Evolutionary conservation across 306 rosid species (phyloP), one percentile per base, ranked within the genome.

Genomic region (Cyamopsis tetragonoloba): DNA sequence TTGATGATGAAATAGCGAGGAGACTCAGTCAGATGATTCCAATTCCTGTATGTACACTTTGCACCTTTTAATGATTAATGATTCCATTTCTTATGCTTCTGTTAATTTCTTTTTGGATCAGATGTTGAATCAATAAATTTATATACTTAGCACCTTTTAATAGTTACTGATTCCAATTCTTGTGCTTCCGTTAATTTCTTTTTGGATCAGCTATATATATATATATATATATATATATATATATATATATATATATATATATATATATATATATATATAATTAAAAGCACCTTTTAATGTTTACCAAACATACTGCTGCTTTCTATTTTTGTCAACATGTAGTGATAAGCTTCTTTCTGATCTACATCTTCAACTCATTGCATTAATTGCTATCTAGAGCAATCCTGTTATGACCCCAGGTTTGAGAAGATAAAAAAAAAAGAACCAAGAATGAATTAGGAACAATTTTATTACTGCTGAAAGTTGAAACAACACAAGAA

Each of bases 11-110:
- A 59, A 82, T 74, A 15, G 83, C 38, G 79, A 84, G 78, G 83
- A 80, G 82, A 75, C 73, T 89, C 75, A 80, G 82, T 77, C 83
- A 84, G 77, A 84, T 88, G 74, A 72, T 55, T 73, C 86, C 84
- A 28, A 78, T 77, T 85, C 96, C 89, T 79, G 98, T 92, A 82
- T 62, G 98, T 72, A 43, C 15, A 64, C 44, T 47, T 0, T 3
- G 19, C 57, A 1, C 43, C 44, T 43, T n/a, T n/a, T n/a, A n/a
- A n/a, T n/a, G n/a, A n/a, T n/a, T n/a, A n/a, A n/a, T n/a, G n/a
- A n/a, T n/a, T n/a, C n/a, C n/a, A n/a, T n/a, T n/a, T 55, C 24
- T 62, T 23, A 22, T 20, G 57, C 67, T 38, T 28, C 31, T 41
- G 22, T 56, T 12, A 15, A 61, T 63, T 64, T 43, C 28, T 43